Percentiles rank a stretch among this genome's conserved stretches.
Evolutionary conservation across 129 eudicot genomes (phyloP).

Genomic region (Centrapalus pauciflorus): DNA sequence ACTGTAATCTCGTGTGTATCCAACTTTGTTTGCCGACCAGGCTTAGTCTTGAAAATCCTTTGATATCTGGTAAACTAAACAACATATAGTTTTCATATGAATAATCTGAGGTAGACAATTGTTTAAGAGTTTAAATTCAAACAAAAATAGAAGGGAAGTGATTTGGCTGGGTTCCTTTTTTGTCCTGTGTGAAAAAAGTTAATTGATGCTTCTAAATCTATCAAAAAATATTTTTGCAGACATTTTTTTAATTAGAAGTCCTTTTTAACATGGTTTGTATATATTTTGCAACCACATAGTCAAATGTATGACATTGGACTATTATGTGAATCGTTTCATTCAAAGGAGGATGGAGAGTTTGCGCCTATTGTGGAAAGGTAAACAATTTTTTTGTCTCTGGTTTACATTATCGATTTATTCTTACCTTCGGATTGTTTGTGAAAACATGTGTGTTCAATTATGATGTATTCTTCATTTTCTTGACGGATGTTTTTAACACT

Average conservation of each 20-base stretch:
- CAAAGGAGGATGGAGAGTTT: slow-evolving; percentile 58
- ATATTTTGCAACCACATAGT: slow-evolving; percentile 23
- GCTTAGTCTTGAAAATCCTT: no score
- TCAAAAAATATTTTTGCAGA: not conserved
- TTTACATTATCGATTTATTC: not conserved
- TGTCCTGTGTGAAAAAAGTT: not conserved
- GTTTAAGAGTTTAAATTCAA: not conserved
- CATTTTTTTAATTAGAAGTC: not conserved
- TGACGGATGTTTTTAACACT: slow-evolving; percentile 5
- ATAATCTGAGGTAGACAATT: not conserved
- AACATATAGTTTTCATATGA: no score
- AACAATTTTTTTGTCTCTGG: slow-evolving; percentile 1
- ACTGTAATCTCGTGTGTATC: no score
- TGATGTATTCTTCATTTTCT: not conserved
- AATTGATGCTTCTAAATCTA: not conserved
- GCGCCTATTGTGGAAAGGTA: slow-evolving; percentile 50
- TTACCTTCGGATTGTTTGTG: not conserved
- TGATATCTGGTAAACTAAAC: no score
- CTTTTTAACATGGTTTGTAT: not conserved
- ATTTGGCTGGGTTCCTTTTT: no score
- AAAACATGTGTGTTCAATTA: not conserved
- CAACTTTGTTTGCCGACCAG: no score
- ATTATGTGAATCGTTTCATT: slow-evolving; percentile 55
- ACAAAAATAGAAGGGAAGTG: no score
- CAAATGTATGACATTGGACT: slow-evolving; percentile 44